Conservation (phyloP, 1,284 basidiomycete species). For the Meripilus lineatus region DNA sequence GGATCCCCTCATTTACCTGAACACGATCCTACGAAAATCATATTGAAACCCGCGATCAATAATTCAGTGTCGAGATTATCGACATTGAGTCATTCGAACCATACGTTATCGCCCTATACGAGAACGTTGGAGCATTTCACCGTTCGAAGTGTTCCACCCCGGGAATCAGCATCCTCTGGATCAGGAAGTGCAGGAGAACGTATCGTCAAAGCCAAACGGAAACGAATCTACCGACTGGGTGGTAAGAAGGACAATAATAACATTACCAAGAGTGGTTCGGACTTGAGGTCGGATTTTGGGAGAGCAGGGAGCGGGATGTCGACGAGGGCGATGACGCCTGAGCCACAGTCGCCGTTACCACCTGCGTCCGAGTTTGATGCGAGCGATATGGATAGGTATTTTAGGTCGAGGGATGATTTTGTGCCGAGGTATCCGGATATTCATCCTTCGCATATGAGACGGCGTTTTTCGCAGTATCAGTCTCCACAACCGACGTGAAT, state of each 20-base stretch:
- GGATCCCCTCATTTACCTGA: conserved; percentile 19
- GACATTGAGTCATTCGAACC: conserved; percentile 81
- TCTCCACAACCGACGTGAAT: no score
- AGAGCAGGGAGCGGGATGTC: no score
- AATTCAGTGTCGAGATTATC: conserved; percentile 79
- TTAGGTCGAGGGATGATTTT: conserved; percentile 47
- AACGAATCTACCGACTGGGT: conserved; percentile 69
- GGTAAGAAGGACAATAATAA: conserved; percentile 35
- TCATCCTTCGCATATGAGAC: conserved; percentile 24
- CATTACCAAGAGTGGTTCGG: conserved; percentile 13
- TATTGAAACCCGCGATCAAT: conserved; percentile 65
- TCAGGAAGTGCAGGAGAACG: conserved; percentile 32
- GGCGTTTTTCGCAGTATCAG: conserved; percentile 17
- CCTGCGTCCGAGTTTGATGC: conserved; percentile 62
- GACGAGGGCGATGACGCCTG: conserved; percentile 13
- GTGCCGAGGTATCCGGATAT: conserved; percentile 25
- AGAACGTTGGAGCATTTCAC: conserved; percentile 86
- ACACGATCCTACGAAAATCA: conserved; percentile 55
- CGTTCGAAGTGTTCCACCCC: conserved; percentile 77
- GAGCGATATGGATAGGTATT: conserved; percentile 76
- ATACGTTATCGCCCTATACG: conserved; percentile 89
- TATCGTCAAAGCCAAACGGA: conserved; percentile 69
- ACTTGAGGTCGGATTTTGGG: conserved; percentile 10
- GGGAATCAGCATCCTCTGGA: conserved; percentile 29
- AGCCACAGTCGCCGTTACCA: conserved; percentile 29